Evolutionary conservation across 2,329 filamentous ascomycete species (phyloP).

Genomic region (Diaporthe caulivora): DNA sequence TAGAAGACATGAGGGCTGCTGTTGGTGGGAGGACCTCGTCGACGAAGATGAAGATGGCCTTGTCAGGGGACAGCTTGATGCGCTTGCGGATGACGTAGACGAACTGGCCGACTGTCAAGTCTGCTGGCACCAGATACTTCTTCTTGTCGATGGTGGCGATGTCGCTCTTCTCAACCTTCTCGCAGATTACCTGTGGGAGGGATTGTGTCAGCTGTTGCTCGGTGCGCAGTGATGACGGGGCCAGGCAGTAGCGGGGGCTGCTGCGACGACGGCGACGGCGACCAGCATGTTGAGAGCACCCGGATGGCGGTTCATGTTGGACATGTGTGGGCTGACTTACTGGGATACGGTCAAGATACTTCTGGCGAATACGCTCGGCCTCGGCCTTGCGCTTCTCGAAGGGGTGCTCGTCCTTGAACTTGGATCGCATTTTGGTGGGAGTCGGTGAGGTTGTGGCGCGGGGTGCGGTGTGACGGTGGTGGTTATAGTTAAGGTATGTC

Average conservation of each 20-base stretch:
- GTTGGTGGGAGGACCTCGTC: slow-evolving; percentile 97
- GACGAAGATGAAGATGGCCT: slow-evolving; percentile 99
- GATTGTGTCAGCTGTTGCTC: slow-evolving; percentile 33
- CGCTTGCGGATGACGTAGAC: slow-evolving; percentile 99
- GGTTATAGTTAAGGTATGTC: neutral
- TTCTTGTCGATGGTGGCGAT: slow-evolving; percentile 99
- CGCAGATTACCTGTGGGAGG: slow-evolving; percentile 87
- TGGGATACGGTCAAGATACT: slow-evolving; percentile 98
- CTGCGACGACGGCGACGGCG: neutral
- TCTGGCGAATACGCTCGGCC: slow-evolving; percentile 98
- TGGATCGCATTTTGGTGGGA: slow-evolving; percentile 86
- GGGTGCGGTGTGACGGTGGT: slow-evolving; percentile 37
- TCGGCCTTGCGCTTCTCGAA: slow-evolving; percentile 99
- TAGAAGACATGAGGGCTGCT: slow-evolving; percentile 97
- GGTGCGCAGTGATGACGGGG: neutral
- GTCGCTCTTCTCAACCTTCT: slow-evolving; percentile 99
- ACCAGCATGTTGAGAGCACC: neutral
- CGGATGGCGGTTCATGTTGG: neutral
- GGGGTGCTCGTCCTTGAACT: slow-evolving; percentile 99
- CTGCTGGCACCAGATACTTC: slow-evolving; percentile 98
- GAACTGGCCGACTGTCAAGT: slow-evolving; percentile 97
- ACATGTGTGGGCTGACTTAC: slow-evolving; percentile 68
- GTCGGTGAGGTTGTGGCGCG: slow-evolving; percentile 38
- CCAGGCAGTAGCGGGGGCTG: neutral
- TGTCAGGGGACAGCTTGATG: slow-evolving; percentile 99